Conservation (phyloP, 805 yeast species). For the Yamadazyma insecticola region DNA sequence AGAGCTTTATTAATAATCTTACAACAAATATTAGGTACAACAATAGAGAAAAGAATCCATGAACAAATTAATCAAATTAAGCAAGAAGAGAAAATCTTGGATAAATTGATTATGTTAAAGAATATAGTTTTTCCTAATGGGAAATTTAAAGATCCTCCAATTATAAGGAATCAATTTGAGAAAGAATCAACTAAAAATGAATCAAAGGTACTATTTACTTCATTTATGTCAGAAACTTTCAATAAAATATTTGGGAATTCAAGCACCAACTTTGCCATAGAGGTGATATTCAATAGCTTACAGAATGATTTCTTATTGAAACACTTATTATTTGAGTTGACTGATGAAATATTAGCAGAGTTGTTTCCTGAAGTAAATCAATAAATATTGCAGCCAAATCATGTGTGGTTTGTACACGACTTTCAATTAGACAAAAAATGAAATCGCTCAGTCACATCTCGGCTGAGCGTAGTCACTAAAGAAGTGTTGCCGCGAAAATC, state of each 20-base stretch:
- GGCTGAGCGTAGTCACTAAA: too few relatives aligned
- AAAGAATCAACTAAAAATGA: constrained; percentile 51
- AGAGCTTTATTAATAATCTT: constrained; percentile 74
- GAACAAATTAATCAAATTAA: constrained; percentile 32
- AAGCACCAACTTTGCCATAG: constrained; percentile 60
- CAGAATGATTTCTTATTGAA: constrained; percentile 72
- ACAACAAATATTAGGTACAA: constrained; percentile 83
- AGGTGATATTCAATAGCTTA: constrained; percentile 55
- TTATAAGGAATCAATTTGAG: constrained; percentile 46
- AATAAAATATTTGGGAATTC: constrained; percentile 70
- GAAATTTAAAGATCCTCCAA: constrained; percentile 42
- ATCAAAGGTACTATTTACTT: constrained; percentile 51
- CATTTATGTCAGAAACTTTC: constrained; percentile 58
- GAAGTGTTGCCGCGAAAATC: too few relatives aligned
- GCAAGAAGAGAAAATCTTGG: constrained; percentile 44
- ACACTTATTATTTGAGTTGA: constrained; percentile 53
- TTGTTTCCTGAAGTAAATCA: constrained; percentile 28
- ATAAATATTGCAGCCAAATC: too few relatives aligned
- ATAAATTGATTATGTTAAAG: constrained; percentile 20
- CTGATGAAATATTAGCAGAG: constrained; percentile 54
- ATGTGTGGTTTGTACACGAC: too few relatives aligned
- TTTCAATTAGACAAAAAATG: too few relatives aligned
- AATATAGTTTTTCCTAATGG: constrained; percentile 42
- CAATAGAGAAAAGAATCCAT: constrained; percentile 68
- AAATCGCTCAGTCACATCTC: too few relatives aligned